phyloP scores from a whole-genome alignment of 345 rosid species.

The Balakata baccata region DNA sequence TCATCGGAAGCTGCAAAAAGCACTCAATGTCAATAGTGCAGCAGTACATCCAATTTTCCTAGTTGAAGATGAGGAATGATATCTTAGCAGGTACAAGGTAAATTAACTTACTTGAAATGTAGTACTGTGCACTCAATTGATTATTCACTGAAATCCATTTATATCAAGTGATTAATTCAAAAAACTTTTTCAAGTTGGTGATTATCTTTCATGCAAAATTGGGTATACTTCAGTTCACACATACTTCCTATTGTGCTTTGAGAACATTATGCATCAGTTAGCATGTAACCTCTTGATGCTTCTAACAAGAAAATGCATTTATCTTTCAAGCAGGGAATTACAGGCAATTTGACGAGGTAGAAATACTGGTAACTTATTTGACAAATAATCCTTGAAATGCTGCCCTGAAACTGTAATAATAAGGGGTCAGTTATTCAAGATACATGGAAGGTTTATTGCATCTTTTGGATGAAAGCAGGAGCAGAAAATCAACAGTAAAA shows the following conservation, averaged over 20 bases:
- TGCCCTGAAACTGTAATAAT: conserved; percentile 2
- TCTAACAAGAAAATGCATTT: neutral
- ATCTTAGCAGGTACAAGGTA: conserved; percentile 32
- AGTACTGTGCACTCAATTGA: no score
- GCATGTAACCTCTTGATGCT: neutral
- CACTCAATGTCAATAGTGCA: conserved; percentile 61
- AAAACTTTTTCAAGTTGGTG: no score
- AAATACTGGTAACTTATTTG: neutral
- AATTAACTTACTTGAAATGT: neutral
- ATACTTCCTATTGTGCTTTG: neutral
- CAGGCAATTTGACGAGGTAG: conserved; percentile 4
- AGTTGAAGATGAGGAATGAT: conserved; percentile 20
- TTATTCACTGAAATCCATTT: no score
- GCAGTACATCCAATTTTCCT: conserved; percentile 72
- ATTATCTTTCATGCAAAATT: no score
- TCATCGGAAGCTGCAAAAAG: conserved; percentile 72
- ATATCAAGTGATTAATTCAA: no score
- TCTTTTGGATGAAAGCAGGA: conserved; percentile 3
- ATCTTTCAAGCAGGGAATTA: conserved; percentile 22
- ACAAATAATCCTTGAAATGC: conserved; percentile 6
- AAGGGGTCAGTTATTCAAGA: conserved; percentile 14
- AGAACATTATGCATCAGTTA: neutral
- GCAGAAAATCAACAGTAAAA: neutral
- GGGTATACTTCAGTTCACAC: no score
- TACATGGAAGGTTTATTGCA: conserved; percentile 1